A percentile compares a stretch with the other conserved stretches of the same genome.
phyloP scores from a whole-genome alignment of 2,329 filamentous ascomycete genomes.

The Cyclaneusma minus region DNA sequence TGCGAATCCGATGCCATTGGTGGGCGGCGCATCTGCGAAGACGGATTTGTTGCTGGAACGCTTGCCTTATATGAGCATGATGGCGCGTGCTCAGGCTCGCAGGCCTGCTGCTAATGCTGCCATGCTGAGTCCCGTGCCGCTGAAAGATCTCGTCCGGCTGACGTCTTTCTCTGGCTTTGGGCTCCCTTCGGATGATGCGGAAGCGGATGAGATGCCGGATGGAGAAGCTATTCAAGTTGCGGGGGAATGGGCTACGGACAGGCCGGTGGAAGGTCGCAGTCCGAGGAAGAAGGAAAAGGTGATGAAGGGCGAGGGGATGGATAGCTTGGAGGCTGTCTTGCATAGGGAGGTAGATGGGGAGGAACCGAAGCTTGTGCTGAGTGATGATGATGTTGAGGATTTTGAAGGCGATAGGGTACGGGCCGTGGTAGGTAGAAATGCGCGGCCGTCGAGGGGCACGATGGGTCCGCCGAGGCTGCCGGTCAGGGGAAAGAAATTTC shows the following conservation, averaged over 20 bases:
- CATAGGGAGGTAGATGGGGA: slow-evolving; percentile 25
- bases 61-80: slow-evolving; percentile 68
- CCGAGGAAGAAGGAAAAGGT: slow-evolving; percentile 29
- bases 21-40: slow-evolving; percentile 46
- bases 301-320: slow-evolving; percentile 6
- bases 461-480: too few species aligned
- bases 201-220: slow-evolving; percentile 28
- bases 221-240: slow-evolving; percentile 20
- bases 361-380: slow-evolving; percentile 54
- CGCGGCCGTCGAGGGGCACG: too few species aligned
- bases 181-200: slow-evolving; percentile 25
- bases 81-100: slow-evolving; percentile 24
- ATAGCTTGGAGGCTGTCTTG: slow-evolving; percentile 6
- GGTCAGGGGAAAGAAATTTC: too few species aligned
- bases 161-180: slow-evolving; percentile 19
- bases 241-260: slow-evolving; percentile 46
- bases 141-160: slow-evolving; percentile 22
- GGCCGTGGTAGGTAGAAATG: too few species aligned
- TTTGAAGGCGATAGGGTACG: too few species aligned
- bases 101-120: slow-evolving; percentile 19
- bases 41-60: slow-evolving; percentile 69
- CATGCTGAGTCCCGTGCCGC: too few species aligned
- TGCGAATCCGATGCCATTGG: slow-evolving; percentile 31
- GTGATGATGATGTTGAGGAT: slow-evolving; percentile 77
- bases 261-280: slow-evolving; percentile 35